Evolutionary conservation across 208 protist species (phyloP), one percentile per base, ranked within the genome.

Genomic region (Leishmania gerbilli): DNA sequence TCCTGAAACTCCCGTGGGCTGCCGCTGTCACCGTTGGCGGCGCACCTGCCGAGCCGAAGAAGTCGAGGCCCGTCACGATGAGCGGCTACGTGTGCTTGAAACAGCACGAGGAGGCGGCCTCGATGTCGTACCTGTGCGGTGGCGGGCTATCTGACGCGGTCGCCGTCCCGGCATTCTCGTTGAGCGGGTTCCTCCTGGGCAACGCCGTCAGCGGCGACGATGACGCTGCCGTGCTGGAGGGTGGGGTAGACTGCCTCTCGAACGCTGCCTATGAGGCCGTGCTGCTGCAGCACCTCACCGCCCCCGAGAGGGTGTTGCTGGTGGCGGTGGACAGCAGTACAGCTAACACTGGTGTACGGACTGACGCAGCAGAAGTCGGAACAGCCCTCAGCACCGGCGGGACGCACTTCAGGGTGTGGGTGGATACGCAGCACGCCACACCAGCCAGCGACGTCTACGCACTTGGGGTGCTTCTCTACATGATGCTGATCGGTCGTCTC

Each of bases 391-490:
- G 4, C 3, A 27, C 77, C 27, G 31, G 58, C 2, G 45, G 34
- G 19, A 27, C 77, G 40, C 47, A 37, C 11, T 74, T 67, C 37
- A 45, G 74, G 1, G 71, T 87, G 3, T 89, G 82, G 80, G 60
- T 82, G 11, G 65, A 83, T 42, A 65, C 40, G 40, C 68, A 86
- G 11, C 27, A 40, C 56, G 13, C 55, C 1, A 64, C 56, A 3
- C 55, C 74, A 11, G 83, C 83, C 2, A n/a, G 88, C 17, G 93
- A 96, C 72, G 79, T 83, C 71, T 96, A 89, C 83, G 84, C 86
- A 19, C 71, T 95, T 37, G 93, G 93, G 19, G 90, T 92, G 27
- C 65, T 96, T 64, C 80, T 93, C 53, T 95, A 90, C 69, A 83
- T 85, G 65, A 84, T 94, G 86, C 74, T 93, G 13, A 72, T 89